Evolutionary conservation across 1,284 basidiomycete genomes (phyloP).

Genomic region (Boletus sp.): DNA sequence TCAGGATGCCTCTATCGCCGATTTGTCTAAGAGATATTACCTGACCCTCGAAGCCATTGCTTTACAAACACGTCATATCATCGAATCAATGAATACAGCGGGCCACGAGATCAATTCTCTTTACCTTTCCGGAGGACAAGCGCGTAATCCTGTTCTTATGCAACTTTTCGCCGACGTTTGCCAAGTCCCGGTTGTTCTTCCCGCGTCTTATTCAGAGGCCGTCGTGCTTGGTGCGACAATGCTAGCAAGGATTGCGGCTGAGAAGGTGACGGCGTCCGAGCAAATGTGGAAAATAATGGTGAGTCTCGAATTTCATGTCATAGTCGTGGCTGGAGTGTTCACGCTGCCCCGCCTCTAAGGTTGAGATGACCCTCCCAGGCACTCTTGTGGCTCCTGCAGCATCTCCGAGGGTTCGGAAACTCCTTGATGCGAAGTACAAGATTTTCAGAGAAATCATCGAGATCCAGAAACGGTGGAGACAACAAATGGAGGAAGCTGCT

Average conservation of each 20-base stretch:
- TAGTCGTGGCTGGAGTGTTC: conserved; percentile 1
- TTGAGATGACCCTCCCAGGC: conserved; percentile 89
- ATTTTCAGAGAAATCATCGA: conserved; percentile 90
- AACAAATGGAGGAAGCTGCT: conserved; percentile 60
- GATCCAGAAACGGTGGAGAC: conserved; percentile 81
- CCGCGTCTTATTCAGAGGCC: conserved; percentile 71
- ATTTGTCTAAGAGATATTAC: conserved; percentile 89
- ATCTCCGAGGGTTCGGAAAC: conserved; percentile 58
- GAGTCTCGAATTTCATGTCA: conserved; percentile 20
- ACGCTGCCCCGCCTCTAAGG: conserved; percentile 38
- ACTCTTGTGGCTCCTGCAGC: conserved; percentile 69
- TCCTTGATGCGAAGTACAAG: conserved; percentile 89
- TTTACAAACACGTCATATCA: conserved; percentile 92
- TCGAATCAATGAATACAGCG: conserved; percentile 84
- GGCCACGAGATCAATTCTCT: conserved; percentile 85
- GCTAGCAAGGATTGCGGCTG: conserved; percentile 85
- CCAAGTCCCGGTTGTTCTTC: conserved; percentile 80
- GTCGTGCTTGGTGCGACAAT: conserved; percentile 94
- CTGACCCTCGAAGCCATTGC: conserved; percentile 93
- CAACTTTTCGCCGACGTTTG: conserved; percentile 86
- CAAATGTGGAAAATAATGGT: conserved; percentile 93
- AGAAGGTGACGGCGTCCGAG: conserved; percentile 50
- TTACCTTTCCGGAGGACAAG: conserved; percentile 93
- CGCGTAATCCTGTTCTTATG: conserved; percentile 82
- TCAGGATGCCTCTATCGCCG: conserved; percentile 70